Evolutionary conservation across 352 stramenopile genomes (phyloP).

Genomic region (Phytophthora pistaciae): DNA sequence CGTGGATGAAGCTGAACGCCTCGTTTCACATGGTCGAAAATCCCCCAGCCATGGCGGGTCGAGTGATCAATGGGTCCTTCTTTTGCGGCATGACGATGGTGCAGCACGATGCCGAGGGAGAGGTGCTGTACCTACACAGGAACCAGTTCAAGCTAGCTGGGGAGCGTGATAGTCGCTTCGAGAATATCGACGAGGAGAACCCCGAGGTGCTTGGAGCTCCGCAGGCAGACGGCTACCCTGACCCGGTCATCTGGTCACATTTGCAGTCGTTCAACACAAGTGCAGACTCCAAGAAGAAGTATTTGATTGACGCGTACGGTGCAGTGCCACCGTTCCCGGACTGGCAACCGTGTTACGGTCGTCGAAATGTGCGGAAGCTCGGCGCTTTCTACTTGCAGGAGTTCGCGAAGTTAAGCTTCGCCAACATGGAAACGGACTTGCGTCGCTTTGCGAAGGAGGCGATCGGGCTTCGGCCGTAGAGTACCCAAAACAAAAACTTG

Average conservation of each 20-base stretch:
- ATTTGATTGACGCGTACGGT: slow-evolving; percentile 56
- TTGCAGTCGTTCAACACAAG: slow-evolving; percentile 55
- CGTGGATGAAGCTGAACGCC: background rate
- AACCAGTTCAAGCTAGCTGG: background rate
- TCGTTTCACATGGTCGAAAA: background rate
- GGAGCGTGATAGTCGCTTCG: background rate
- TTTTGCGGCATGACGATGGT: background rate
- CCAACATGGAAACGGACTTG: slow-evolving; percentile 5
- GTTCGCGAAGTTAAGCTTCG: slow-evolving; percentile 9
- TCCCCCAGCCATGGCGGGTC: background rate
- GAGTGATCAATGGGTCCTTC: background rate
- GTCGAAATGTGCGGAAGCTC: slow-evolving; percentile 4
- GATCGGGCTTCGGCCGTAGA: background rate
- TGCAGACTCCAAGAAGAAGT: slow-evolving; percentile 14
- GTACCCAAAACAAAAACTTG: too few relatives aligned
- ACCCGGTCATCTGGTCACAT: slow-evolving; percentile 64
- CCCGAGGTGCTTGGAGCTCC: background rate
- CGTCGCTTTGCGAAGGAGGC: slow-evolving; percentile 6
- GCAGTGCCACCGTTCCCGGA: slow-evolving; percentile 34
- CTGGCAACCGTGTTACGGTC: slow-evolving; percentile 60
- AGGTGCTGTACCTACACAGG: background rate
- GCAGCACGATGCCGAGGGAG: background rate
- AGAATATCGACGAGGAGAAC: background rate
- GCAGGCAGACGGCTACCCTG: slow-evolving; percentile 24
- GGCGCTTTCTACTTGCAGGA: slow-evolving; percentile 8